Conservation (phyloP, 768 basidiomycete species). For the Russula earlei region DNA sequence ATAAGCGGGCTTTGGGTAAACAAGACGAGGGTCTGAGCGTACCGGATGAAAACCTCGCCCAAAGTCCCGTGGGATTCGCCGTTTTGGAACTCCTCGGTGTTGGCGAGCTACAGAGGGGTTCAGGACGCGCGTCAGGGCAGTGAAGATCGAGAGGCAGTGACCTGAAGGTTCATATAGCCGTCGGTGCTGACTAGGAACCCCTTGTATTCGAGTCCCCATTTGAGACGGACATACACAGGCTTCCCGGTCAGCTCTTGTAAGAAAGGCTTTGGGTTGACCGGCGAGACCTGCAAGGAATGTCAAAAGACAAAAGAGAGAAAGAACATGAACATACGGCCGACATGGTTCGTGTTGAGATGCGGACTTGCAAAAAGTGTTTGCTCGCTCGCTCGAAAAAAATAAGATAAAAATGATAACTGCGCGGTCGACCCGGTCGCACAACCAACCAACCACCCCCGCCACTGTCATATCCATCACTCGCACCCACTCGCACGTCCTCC, state of each 20-base stretch:
- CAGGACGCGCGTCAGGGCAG: neutral
- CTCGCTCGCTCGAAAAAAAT: no score
- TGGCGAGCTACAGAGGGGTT: conserved; percentile 68
- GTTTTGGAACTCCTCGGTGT: conserved; percentile 96
- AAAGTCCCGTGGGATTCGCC: conserved; percentile 91
- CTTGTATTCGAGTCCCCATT: conserved; percentile 99
- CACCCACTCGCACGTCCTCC: no score
- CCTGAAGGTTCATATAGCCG: conserved; percentile 99
- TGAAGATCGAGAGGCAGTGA: conserved; percentile 28
- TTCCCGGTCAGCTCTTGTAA: conserved; percentile 98
- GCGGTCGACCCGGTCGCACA: no score
- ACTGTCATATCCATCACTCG: no score
- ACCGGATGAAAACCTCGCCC: conserved; percentile 99
- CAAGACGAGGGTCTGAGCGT: conserved; percentile 24
- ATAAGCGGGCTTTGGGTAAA: conserved; percentile 13
- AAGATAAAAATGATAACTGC: no score
- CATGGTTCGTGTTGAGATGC: conserved; percentile 43
- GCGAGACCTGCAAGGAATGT: conserved; percentile 49
- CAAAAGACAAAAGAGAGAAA: neutral
- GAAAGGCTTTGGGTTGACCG: conserved; percentile 98
- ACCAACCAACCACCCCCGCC: no score
- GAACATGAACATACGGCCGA: conserved; percentile 41
- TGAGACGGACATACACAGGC: conserved; percentile 87
- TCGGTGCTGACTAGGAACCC: conserved; percentile 98
- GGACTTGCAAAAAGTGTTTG: conserved; percentile 27